These are phyloP conservation scores for Elasticomyces elasticus DNA, from an alignment of 495 filamentous ascomycete genomes.

Conservation along the genomic window DNA sequence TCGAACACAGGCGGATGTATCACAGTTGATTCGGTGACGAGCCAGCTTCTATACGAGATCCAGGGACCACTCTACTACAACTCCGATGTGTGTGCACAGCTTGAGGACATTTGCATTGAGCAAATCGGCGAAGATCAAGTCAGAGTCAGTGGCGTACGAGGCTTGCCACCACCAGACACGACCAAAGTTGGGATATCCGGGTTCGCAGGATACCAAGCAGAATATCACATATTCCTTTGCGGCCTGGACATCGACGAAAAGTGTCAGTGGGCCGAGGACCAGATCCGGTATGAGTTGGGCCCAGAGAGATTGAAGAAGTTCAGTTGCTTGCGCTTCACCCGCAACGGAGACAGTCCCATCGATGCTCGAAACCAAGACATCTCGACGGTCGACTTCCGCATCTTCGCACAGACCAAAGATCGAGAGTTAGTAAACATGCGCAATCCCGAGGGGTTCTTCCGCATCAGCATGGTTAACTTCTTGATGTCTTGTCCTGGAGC, in stretches of 20 bases:
- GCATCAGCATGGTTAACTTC: conserved; percentile 10
- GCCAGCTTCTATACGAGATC: conserved; percentile 30
- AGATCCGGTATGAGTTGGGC: conserved; percentile 20
- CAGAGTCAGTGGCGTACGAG: conserved; percentile 27
- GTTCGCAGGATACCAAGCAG: conserved; percentile 25
- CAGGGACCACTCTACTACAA: conserved; percentile 27
- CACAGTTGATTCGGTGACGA: conserved; percentile 19
- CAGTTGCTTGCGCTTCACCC: conserved; percentile 26
- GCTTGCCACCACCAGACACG: conserved; percentile 30
- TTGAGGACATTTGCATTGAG: conserved; percentile 26
- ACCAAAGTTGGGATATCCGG: conserved; percentile 27
- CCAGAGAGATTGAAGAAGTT: conserved; percentile 19
- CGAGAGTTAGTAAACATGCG: conserved; percentile 22
- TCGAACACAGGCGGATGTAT: conserved; percentile 21
- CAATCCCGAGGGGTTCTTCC: conserved; percentile 27
- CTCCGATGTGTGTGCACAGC: conserved; percentile 29
- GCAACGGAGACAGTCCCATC: conserved; percentile 26
- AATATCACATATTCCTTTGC: conserved; percentile 24
- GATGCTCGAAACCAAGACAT: conserved; percentile 29
- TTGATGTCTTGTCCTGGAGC: conserved; percentile 23
- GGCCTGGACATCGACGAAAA: conserved; percentile 29
- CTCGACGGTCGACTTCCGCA: conserved; percentile 33
- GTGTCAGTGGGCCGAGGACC: conserved; percentile 24
- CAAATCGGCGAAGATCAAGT: conserved; percentile 29
- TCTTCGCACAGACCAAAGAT: conserved; percentile 29